Conservation (phyloP, 371 early-diverging fungal genomes). For the Rhizopus delemar region DNA sequence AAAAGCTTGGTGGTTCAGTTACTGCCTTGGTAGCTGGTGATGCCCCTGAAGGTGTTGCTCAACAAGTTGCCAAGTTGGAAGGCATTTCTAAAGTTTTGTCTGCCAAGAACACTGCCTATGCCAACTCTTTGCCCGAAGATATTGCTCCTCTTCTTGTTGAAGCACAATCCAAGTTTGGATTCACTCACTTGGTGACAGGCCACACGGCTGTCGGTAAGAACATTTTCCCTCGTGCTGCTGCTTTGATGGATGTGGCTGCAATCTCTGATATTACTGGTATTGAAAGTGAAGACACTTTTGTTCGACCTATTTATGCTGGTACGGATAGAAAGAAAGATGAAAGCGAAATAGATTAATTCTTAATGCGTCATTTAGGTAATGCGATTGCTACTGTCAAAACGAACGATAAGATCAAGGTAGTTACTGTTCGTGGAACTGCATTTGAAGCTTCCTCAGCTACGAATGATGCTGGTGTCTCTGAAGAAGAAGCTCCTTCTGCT, state of each 20-base stretch:
- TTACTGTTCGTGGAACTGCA: conserved; percentile 92
- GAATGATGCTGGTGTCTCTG: conserved; percentile 47
- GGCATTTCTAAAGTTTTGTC: conserved; percentile 85
- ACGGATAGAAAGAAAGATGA: conserved; percentile 11
- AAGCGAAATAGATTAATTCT: background rate
- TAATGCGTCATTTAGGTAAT: conserved; percentile 63
- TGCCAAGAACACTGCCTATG: conserved; percentile 78
- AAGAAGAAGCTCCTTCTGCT: conserved; percentile 70
- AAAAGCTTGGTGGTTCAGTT: conserved; percentile 74
- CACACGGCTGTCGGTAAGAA: conserved; percentile 93
- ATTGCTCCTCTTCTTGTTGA: conserved; percentile 77
- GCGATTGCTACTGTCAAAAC: conserved; percentile 96
- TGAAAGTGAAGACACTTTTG: conserved; percentile 84
- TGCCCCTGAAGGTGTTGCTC: conserved; percentile 73
- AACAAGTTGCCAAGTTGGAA: conserved; percentile 65
- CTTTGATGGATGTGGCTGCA: conserved; percentile 87
- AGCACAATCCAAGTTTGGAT: conserved; percentile 70
- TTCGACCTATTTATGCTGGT: conserved; percentile 97
- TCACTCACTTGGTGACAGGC: conserved; percentile 85
- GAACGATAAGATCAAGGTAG: conserved; percentile 79
- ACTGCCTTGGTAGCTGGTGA: conserved; percentile 89
- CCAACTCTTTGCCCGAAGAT: conserved; percentile 81
- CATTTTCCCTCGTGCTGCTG: conserved; percentile 91
- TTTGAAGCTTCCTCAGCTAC: conserved; percentile 74
- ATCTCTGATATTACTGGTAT: conserved; percentile 88